Base-by-base conservation (phyloP, 768 basidiomycete genomes). In the Collybiopsis confluens region DNA sequence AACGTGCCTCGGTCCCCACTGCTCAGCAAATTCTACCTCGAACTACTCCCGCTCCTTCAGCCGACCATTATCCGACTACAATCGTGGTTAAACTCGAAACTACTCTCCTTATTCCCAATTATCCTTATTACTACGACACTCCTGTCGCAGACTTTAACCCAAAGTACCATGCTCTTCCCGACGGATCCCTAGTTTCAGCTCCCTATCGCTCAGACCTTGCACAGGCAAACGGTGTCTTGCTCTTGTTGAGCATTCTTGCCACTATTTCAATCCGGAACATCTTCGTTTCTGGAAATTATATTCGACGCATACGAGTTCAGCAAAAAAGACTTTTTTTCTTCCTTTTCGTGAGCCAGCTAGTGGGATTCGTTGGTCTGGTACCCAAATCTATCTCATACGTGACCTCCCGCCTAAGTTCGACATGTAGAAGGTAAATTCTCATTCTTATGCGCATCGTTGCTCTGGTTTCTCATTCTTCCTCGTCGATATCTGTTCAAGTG, bases 161-260 rank as follows among this genome's bases (percentile, higher is more conserved):
- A 2, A 58, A 64, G 9, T 83, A 81, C 63, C 58, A 66, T 33
- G 63, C 77, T 24, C 69, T 78, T 28, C 59, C 61, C 13, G 83
- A 86, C 64, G 83, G 83, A n/a, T 82, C 83, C n/a, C 75, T 85
- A 38, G 55, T 83, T 10, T 67, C 82, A 10, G 63, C 75, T 1
- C 71, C 76, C 8, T 76, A 76, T 59, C 59, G 69, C n/a, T 58
- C 71, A 8, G 79, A 82, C 55, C 62, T 79, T 4, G 52, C 54
- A 15, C 61, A 68, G 48, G 68, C 76, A 7, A 71, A 77, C 57
- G 60, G 74, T 21, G 68, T 69, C 56, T 64, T 86, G 15, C 60
- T 83, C 54, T 65, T 81, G 24, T 66, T 70, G n/a, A 79, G 79
- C 28, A 70, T 73, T 33, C 67, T 85, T 48, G 68, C 72, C 33